Evolutionary conservation across 768 basidiomycete species (phyloP).

Genomic region (Lyophyllum semitale): DNA sequence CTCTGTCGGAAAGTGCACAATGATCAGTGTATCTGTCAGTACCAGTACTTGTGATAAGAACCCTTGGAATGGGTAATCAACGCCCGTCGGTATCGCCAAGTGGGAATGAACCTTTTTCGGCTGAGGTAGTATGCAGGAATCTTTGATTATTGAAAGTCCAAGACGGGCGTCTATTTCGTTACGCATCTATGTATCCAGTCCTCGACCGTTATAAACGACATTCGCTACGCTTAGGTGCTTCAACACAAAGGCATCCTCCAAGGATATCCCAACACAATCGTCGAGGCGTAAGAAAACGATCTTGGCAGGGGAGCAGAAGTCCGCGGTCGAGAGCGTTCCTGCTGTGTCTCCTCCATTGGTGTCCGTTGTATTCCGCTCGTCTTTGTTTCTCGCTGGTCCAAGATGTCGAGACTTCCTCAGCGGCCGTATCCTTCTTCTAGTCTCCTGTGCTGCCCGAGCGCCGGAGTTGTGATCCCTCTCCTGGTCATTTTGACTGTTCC

Average conservation of each 20-base stretch:
- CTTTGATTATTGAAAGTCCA: neutral
- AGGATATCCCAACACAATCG: slow-evolving; percentile 37
- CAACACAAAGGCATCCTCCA: slow-evolving; percentile 39
- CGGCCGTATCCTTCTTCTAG: slow-evolving; percentile 36
- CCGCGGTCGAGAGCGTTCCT: neutral
- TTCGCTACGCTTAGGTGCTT: slow-evolving; percentile 39
- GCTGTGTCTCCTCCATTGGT: neutral
- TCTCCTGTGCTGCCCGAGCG: slow-evolving; percentile 14
- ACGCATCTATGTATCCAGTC: neutral
- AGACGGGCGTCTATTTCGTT: neutral
- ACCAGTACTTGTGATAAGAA: slow-evolving; percentile 5
- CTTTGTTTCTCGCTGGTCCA: too few species aligned
- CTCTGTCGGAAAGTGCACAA: slow-evolving; percentile 14
- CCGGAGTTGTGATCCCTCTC: slow-evolving; percentile 12
- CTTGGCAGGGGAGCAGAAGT: slow-evolving; percentile 25
- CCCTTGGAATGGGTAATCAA: neutral
- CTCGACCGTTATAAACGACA: neutral
- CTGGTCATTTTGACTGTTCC: slow-evolving; percentile 33
- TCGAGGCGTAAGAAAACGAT: slow-evolving; percentile 46
- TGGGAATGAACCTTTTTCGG: neutral
- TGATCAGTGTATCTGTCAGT: slow-evolving; percentile 9
- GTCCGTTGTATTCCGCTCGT: slow-evolving; percentile 9
- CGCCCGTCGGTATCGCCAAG: neutral
- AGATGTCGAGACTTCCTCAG: slow-evolving; percentile 31
- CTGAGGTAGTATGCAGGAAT: neutral